Percentiles rank a stretch among this genome's conserved stretches.
Evolutionary conservation across 768 basidiomycete genomes (phyloP).

Genomic region (Trametes sanguinea): DNA sequence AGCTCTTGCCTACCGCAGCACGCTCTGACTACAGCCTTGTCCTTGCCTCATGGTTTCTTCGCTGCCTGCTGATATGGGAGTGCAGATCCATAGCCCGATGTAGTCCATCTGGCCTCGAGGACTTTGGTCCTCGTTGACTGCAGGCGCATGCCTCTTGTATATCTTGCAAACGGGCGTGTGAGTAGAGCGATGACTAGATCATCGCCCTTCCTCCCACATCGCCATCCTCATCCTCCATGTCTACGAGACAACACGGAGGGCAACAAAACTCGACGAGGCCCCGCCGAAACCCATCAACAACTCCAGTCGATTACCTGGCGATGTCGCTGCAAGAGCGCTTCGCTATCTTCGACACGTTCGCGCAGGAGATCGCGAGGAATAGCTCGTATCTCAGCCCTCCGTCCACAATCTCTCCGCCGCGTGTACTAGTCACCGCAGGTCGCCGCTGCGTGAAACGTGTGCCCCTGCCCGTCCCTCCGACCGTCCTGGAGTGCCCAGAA

Average conservation of each 20-base stretch:
- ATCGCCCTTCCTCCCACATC: conserved; percentile 9
- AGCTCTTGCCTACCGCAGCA: conserved; percentile 8
- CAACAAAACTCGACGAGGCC: not conserved
- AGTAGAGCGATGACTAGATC: not conserved
- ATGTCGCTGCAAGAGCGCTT: conserved; percentile 10
- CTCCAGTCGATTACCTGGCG: not conserved
- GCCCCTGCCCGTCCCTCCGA: conserved; percentile 5
- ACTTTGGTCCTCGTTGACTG: conserved; percentile 5
- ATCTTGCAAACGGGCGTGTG: not conserved
- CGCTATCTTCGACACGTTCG: conserved; percentile 11
- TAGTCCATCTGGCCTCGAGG: not conserved
- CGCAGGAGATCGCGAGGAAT: conserved; percentile 1
- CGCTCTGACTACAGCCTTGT: not conserved
- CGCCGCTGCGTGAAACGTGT: conserved; percentile 17
- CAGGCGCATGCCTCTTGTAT: not conserved
- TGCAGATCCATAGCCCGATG: conserved; percentile 11
- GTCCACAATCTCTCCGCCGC: not conserved
- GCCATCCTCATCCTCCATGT: not conserved
- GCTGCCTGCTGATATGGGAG: not conserved
- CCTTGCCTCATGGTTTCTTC: conserved; percentile 6
- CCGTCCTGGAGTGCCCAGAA: conserved; percentile 7
- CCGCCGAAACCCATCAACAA: not conserved
- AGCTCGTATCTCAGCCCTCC: not conserved
- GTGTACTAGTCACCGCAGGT: not conserved
- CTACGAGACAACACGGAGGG: not conserved